Base-by-base conservation (phyloP, 2,329 filamentous ascomycete genomes). In the Ophiocordyceps australis region DNA sequence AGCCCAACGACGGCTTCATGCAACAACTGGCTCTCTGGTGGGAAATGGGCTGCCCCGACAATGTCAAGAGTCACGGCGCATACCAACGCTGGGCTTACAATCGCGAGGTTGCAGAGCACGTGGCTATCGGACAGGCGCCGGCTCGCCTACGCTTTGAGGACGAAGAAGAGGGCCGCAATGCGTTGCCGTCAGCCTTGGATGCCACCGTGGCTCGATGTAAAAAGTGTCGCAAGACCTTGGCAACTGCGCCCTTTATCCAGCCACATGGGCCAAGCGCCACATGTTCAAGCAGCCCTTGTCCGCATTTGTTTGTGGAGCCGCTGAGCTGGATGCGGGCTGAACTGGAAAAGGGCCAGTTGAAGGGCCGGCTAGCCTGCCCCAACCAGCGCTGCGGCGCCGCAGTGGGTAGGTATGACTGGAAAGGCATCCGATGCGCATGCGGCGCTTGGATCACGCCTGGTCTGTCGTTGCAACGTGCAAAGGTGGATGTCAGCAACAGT, bases 321-420 rank as follows among this genome's bases (percentile, higher is more conserved):
- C 58, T 98, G 18, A 80, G 80, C 10, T 98, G 89, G 89, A 98
- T 98, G 89, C 72, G 79, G 6, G 58, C 73, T 1, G 74, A 75
- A 40, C 68, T 98, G 4, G 78, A 85, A 39, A 66, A 78, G 40
- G 83, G 80, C 16, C 69, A 74, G 32, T 61, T 95, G 14, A 80
- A 85, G 32, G 89, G 89, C 14, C 72, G 86, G 8, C 59, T 98
- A 17, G 67, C 73, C 30, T 98, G 89, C 42, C 86, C 89, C 8
- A 78, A 74, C 38, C 31, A 46, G 7, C 77, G 75, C 41, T 98
- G 89, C 49, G 70, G 67, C 24, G 72, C 79, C 21, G 82, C 81
- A 27, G 70, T 95, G 24, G 89, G 89, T 20, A 79, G 89, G 39
- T 98, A 94, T 45, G 79, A 86, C 27, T 98, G 89, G 89, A 82